Conservation (phyloP, 148 eudicot genomes). For the Euryodendron excelsum region DNA sequence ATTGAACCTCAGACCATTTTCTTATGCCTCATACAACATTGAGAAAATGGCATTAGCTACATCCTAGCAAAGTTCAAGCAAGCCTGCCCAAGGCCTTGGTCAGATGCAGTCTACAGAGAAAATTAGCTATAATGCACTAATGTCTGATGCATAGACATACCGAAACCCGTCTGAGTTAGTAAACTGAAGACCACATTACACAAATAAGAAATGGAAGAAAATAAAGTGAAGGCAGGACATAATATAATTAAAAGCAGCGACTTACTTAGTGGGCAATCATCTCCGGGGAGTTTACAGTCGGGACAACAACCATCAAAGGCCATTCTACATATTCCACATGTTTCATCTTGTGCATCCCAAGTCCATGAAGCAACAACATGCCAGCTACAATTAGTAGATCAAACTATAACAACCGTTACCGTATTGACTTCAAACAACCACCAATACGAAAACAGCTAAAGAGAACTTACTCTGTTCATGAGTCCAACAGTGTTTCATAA, state of each 20-base stretch:
- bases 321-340: slow-evolving; percentile 94
- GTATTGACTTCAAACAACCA: background rate
- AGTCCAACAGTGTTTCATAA: slow-evolving; percentile 8
- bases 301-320: slow-evolving; percentile 98
- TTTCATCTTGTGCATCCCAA: slow-evolving; percentile 97
- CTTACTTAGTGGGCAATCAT: slow-evolving; percentile 94
- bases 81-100: no score
- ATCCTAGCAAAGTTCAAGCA: no score
- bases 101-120: no score
- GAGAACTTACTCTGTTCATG: slow-evolving; percentile 40
- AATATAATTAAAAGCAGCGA: background rate
- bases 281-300: slow-evolving; percentile 95
- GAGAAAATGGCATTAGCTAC: no score
- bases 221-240: background rate
- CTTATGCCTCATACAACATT: background rate
- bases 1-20: background rate
- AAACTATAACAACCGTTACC: background rate
- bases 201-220: background rate
- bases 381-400: slow-evolving; percentile 47
- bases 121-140: background rate
- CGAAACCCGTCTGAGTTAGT: background rate
- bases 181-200: background rate
- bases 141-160: background rate
- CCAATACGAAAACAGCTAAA: background rate
- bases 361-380: slow-evolving; percentile 98